Base-by-base conservation (phyloP, 345 rosid genomes). In the Pistacia vera region DNA sequence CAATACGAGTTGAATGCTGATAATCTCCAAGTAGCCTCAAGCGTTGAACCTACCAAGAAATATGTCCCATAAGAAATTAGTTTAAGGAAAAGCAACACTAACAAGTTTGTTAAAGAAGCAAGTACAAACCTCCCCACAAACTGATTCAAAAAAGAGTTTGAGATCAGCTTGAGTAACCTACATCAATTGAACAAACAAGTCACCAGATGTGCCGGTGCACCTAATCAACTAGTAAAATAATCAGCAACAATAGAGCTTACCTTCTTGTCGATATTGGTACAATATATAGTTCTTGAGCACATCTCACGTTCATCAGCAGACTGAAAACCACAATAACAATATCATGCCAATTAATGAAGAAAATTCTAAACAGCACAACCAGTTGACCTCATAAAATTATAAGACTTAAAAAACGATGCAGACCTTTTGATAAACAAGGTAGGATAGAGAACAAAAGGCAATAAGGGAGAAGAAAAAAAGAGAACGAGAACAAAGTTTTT, bases 281-380 rank as follows among this genome's bases (percentile, higher is more conserved):
- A 94, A 77, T 97, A 97, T 73, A 97, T 87, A 80, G 99, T 97
- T 83, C 99, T 94, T 41, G 97, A 78, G 79, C 99, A 97, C 97
- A 92, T 94, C 88, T 97, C 99, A 0, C 98, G 96, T 78, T 97
- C 99, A 83, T 97, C 97, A 77, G 91, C 97, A 54, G 95, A 92
- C 99, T 97, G 81, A 59, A 86, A 66, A 69, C 72, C 79, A 75
- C 38, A 36, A 62, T 46, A 75, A 54, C 18, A 60, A 68, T 60
- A 72, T 22, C 59, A 77, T 63, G 73, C 68, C 69, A 56, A 66
- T 63, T 41, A 79, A 74, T 13, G 33, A 11, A 52, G n/a, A 64
- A 75, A 62, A 71, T 25, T 62, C 20, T 63, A 62, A 13, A 72
- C 63, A 63, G 38, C 17, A 30, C 9, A 44, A 64, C 70, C 25